Conservation (phyloP, 441 rosid genomes). For the Croton setiger region DNA sequence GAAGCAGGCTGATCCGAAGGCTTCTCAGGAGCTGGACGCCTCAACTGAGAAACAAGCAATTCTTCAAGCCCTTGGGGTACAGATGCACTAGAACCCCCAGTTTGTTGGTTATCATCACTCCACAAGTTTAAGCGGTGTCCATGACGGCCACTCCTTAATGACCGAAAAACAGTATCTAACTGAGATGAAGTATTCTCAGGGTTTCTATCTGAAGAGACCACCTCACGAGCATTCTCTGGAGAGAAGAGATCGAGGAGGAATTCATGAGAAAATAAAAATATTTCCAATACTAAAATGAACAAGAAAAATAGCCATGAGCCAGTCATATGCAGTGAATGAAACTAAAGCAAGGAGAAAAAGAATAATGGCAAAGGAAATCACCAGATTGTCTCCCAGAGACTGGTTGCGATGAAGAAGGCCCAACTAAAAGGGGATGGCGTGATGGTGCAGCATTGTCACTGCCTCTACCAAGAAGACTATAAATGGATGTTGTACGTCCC, state of each 20-base stretch:
- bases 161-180: constrained; percentile 86
- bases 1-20: constrained; percentile 56
- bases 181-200: constrained; percentile 48
- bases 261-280: not conserved
- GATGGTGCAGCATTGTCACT: constrained; percentile 65
- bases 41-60: constrained; percentile 84
- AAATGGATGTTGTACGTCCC: constrained; percentile 93
- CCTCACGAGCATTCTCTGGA: constrained; percentile 55
- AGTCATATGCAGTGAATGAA: constrained; percentile 10
- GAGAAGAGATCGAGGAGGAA: not conserved
- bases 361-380: constrained; percentile 21
- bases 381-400: constrained; percentile 64
- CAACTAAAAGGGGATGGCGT: constrained; percentile 88
- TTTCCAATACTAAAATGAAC: not conserved
- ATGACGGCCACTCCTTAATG: constrained; percentile 89
- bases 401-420: constrained; percentile 50
- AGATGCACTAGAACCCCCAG: constrained; percentile 71
- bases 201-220: constrained; percentile 53
- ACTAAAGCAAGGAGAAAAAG: not conserved
- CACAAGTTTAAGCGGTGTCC: constrained; percentile 91
- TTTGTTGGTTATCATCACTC: constrained; percentile 88
- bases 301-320: not conserved
- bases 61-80: constrained; percentile 96
- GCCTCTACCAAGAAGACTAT: constrained; percentile 87
- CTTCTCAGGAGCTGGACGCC: constrained; percentile 63